Evolutionary conservation across 2,329 filamentous ascomycete genomes (phyloP).

Genomic region (Aspergillus nomiae): DNA sequence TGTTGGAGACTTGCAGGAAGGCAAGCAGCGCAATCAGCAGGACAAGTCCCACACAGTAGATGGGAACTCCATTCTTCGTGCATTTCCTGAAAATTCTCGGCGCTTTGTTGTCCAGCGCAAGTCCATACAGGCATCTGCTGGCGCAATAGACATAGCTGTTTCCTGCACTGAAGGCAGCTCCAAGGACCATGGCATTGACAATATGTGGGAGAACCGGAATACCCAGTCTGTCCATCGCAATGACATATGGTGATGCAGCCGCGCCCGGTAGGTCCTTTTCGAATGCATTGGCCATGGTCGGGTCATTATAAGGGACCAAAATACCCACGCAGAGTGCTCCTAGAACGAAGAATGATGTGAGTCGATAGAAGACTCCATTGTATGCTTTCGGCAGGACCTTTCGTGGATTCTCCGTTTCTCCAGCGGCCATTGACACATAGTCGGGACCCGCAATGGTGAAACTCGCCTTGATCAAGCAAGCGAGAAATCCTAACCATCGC

Average conservation of each 20-base stretch:
- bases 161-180: slow-evolving; percentile 68
- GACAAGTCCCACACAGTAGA: slow-evolving; percentile 70
- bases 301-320: slow-evolving; percentile 69
- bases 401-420: slow-evolving; percentile 71
- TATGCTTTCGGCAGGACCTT: slow-evolving; percentile 71
- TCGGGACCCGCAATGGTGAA: slow-evolving; percentile 70
- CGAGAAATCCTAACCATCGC: slow-evolving; percentile 73
- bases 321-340: slow-evolving; percentile 73
- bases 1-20: slow-evolving; percentile 71
- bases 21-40: slow-evolving; percentile 69
- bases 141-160: slow-evolving; percentile 71
- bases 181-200: slow-evolving; percentile 72
- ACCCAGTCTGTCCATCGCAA: slow-evolving; percentile 66
- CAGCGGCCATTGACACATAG: slow-evolving; percentile 66
- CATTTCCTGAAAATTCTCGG: slow-evolving; percentile 67
- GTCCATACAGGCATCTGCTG: slow-evolving; percentile 67
- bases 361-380: slow-evolving; percentile 77
- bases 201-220: slow-evolving; percentile 68
- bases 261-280: slow-evolving; percentile 62
- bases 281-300: slow-evolving; percentile 63
- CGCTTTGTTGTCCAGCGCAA: slow-evolving; percentile 69
- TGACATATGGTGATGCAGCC: slow-evolving; percentile 69
- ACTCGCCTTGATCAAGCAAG: slow-evolving; percentile 71
- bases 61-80: slow-evolving; percentile 67
- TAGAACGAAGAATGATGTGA: slow-evolving; percentile 74